A percentile compares a stretch with the other conserved stretches of the same genome.
These are phyloP conservation scores for Tulasnella sp. DNA, from an alignment of 768 basidiomycete species.

Conservation along the genomic window DNA sequence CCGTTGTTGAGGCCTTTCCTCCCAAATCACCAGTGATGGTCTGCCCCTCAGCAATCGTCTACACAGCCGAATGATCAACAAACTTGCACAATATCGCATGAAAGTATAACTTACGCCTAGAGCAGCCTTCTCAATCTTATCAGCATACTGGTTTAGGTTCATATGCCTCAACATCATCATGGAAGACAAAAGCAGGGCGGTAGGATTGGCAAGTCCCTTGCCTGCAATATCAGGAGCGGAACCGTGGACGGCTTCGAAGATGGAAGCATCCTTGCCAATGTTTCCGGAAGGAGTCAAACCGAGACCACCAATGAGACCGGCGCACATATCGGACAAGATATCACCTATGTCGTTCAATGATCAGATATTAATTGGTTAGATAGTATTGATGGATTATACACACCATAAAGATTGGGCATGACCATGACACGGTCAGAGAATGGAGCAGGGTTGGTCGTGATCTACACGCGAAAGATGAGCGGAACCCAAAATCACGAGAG, in stretches of 20 bases:
- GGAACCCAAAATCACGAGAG: background rate
- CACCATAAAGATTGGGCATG: conserved; percentile 93
- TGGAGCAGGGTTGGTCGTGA: conserved; percentile 86
- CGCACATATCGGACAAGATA: conserved; percentile 96
- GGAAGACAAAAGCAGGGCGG: conserved; percentile 87
- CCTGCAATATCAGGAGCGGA: conserved; percentile 99
- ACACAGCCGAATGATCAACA: conserved; percentile 1
- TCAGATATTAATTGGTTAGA: background rate
- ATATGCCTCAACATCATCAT: conserved; percentile 99
- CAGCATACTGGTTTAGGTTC: conserved; percentile 70
- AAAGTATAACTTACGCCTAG: conserved; percentile 52
- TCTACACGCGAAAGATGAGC: conserved; percentile 32
- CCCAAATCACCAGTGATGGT: conserved; percentile 91
- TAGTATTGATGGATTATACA: background rate
- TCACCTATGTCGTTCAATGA: conserved; percentile 33
- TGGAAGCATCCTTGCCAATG: conserved; percentile 96
- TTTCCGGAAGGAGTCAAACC: conserved; percentile 96
- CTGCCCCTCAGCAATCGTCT: conserved; percentile 98
- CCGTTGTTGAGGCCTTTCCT: conserved; percentile 76
- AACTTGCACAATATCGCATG: background rate
- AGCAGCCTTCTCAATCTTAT: conserved; percentile 83
- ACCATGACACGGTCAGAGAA: conserved; percentile 98
- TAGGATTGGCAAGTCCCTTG: conserved; percentile 95
- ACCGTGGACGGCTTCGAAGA: conserved; percentile 98
- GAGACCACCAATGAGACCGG: conserved; percentile 93